These are phyloP conservation scores for Neospermospora avenae DNA, from an alignment of 2,329 filamentous ascomycete species.

Conservation along the genomic window DNA sequence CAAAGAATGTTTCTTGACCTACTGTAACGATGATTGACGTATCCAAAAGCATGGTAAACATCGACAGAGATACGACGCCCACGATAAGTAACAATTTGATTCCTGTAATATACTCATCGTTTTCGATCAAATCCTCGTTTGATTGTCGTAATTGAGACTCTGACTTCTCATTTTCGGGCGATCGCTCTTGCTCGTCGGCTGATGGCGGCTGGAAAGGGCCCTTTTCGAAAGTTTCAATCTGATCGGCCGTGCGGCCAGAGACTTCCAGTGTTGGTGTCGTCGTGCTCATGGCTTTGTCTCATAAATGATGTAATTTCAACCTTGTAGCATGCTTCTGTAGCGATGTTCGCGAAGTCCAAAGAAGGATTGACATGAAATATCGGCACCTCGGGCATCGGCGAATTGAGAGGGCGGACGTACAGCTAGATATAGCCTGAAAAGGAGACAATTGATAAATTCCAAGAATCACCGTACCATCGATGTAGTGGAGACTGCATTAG, in stretches of 20 bases:
- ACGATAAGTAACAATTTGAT: conserved; percentile 29
- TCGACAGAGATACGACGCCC: conserved; percentile 39
- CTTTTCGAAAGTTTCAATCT: neutral
- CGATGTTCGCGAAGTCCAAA: neutral
- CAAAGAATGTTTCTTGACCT: neutral
- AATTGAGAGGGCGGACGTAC: no score
- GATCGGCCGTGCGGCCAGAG: neutral
- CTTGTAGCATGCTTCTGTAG: neutral
- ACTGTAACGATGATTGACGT: conserved; percentile 52
- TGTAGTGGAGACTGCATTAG: neutral
- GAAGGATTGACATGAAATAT: neutral
- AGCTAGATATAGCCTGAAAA: neutral
- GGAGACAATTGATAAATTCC: neutral
- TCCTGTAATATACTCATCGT: conserved; percentile 24
- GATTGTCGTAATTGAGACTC: neutral
- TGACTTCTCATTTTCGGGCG: neutral
- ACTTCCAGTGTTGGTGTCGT: neutral
- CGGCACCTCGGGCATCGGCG: no score
- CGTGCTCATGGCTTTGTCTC: neutral
- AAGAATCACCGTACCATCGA: no score
- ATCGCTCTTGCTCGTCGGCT: neutral
- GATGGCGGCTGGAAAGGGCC: neutral
- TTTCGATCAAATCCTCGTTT: conserved; percentile 2
- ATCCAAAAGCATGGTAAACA: conserved; percentile 49
- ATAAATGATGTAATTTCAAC: neutral